Evolutionary conservation across 1,284 basidiomycete genomes (phyloP).

Genomic region (Heimioporus punctisporus): DNA sequence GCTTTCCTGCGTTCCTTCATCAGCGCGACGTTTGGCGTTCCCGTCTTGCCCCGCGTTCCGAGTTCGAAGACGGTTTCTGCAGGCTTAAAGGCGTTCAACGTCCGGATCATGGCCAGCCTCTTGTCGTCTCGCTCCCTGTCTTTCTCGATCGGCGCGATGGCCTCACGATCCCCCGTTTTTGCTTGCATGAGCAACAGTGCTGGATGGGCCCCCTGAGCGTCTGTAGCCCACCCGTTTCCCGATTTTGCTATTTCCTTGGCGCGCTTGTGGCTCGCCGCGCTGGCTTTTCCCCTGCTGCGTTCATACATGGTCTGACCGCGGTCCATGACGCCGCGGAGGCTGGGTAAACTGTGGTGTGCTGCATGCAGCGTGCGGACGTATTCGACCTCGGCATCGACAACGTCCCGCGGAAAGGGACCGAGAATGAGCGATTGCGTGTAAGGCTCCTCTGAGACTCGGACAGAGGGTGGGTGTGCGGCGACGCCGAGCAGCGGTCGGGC

Average conservation of each 20-base stretch:
- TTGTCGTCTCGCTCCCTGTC: constrained; percentile 43
- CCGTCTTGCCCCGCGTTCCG: constrained; percentile 70
- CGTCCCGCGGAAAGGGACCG: constrained; percentile 84
- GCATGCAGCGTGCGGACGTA: constrained; percentile 75
- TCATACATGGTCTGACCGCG: constrained; percentile 96
- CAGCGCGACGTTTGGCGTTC: constrained; percentile 64
- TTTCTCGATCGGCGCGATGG: constrained; percentile 1
- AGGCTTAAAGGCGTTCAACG: constrained; percentile 85
- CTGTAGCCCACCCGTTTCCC: constrained; percentile 68
- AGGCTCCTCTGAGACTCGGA: constrained; percentile 49
- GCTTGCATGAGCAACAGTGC: constrained; percentile 46
- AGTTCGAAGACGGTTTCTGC: constrained; percentile 94
- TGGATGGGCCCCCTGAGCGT: constrained; percentile 69
- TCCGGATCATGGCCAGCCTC: constrained; percentile 71
- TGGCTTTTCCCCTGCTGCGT: constrained; percentile 90
- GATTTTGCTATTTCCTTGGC: constrained; percentile 89
- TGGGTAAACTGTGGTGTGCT: constrained; percentile 66
- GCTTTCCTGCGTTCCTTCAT: constrained; percentile 93
- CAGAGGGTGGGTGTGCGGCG: constrained; percentile 24
- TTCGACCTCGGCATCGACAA: constrained; percentile 85
- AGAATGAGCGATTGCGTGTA: constrained; percentile 78
- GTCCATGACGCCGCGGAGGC: constrained; percentile 86
- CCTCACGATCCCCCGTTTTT: constrained; percentile 34
- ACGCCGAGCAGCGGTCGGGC: constrained; percentile 75
- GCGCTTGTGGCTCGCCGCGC: constrained; percentile 82